Conservation (phyloP, 257 asterid species). For the Rhazya stricta region DNA sequence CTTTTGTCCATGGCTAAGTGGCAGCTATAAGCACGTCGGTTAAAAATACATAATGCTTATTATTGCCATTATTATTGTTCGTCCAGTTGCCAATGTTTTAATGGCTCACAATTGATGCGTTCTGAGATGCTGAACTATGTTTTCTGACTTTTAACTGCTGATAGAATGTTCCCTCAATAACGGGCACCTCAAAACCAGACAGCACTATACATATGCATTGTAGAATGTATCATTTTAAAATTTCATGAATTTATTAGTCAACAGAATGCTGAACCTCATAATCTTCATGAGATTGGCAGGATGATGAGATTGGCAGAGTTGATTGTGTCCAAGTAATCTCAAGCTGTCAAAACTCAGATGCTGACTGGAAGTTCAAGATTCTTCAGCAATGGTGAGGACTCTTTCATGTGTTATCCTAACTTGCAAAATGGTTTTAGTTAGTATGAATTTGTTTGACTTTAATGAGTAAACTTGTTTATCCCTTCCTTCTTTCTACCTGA, state of each 20-base stretch:
- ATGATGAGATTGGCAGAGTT: constrained; percentile 10
- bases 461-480: not conserved
- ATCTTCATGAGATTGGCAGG: constrained; percentile 26
- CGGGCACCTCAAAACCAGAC: not conserved
- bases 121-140: not conserved
- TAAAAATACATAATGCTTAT: not conserved
- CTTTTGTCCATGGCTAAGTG: not conserved
- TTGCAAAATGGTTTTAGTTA: not conserved
- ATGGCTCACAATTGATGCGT: not conserved
- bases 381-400: constrained; percentile 31
- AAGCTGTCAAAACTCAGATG: constrained; percentile 15
- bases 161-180: not conserved
- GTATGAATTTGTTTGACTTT: not conserved
- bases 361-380: constrained; percentile 19
- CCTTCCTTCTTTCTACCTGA: not conserved
- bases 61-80: not conserved
- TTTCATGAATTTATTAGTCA: not conserved
- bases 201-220: not conserved
- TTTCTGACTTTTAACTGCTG: not conserved
- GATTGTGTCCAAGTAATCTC: constrained; percentile 15
- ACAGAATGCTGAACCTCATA: constrained; percentile 1
- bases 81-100: not conserved
- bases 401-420: not conserved
- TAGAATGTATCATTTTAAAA: not conserved
- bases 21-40: not conserved